These are phyloP conservation scores for Coprinellus aureogranulatus DNA, from an alignment of 768 basidiomycete genomes.

Conservation along the genomic window DNA sequence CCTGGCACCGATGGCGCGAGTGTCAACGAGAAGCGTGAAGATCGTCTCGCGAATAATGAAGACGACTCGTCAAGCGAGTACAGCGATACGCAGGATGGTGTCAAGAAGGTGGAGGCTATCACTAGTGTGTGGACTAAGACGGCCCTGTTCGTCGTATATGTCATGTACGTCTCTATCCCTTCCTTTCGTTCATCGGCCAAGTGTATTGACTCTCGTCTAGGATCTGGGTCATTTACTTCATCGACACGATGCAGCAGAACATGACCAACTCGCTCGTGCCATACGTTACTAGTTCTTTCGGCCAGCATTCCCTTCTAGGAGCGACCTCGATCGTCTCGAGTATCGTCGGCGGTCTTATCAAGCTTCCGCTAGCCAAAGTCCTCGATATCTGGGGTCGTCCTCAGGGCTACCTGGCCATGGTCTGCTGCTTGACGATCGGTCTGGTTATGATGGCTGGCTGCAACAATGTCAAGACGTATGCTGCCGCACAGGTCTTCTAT, in stretches of 20 bases:
- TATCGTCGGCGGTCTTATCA: not conserved
- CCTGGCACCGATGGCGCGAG: not conserved
- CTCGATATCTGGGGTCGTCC: slow-evolving; percentile 1
- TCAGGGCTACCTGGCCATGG: not conserved
- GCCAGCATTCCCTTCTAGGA: not conserved
- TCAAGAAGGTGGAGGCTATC: not conserved
- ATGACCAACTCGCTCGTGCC: not conserved
- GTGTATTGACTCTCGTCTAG: not conserved
- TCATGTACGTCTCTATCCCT: not conserved
- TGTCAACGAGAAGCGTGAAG: not conserved
- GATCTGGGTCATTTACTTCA: slow-evolving; percentile 1
- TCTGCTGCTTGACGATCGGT: not conserved
- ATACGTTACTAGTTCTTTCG: not conserved
- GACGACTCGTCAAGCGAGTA: not conserved
- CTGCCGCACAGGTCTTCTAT: slow-evolving; percentile 1
- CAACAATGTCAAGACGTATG: slow-evolving; percentile 1
- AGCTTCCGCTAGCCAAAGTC: slow-evolving; percentile 1
- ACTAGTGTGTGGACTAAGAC: not conserved
- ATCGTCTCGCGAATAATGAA: not conserved
- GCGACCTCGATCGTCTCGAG: not conserved
- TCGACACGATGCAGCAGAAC: slow-evolving; percentile 2
- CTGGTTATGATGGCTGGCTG: slow-evolving; percentile 1
- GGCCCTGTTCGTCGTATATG: not conserved
- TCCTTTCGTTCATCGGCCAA: not conserved
- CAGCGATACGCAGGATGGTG: not conserved